Conservation (phyloP, 2,329 filamentous ascomycete genomes). For the Aspergillus pseudonomiae region DNA sequence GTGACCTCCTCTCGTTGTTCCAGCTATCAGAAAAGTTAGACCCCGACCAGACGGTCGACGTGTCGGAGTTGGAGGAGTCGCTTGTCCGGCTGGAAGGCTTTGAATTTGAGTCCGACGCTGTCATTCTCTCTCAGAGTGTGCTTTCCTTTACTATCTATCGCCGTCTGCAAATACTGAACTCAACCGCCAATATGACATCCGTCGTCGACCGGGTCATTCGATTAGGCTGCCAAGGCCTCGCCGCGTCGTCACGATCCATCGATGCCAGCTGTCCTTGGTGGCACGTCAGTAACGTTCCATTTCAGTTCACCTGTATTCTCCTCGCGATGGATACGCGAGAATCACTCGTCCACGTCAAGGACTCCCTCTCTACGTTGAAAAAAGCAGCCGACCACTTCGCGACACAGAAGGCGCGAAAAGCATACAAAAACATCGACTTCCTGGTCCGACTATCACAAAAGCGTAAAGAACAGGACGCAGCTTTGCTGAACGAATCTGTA, state of each 20-base stretch:
- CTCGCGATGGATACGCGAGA: slow-evolving; percentile 17
- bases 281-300: slow-evolving; percentile 24
- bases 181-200: not conserved
- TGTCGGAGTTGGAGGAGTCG: not conserved
- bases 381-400: not conserved
- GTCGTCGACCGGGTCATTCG: not conserved
- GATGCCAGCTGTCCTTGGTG: slow-evolving; percentile 17
- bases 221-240: not conserved
- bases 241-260: not conserved
- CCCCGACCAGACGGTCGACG: not conserved
- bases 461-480: not conserved
- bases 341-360: slow-evolving; percentile 11
- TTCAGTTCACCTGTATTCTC: slow-evolving; percentile 17
- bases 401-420: not conserved
- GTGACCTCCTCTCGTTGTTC: not conserved
- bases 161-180: not conserved
- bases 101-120: not conserved
- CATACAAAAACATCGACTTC: not conserved
- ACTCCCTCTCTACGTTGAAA: slow-evolving; percentile 11
- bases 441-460: not conserved
- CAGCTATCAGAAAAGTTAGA: not conserved
- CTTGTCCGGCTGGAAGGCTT: not conserved
- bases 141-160: not conserved
- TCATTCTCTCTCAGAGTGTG: not conserved
- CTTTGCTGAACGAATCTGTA: not conserved